Evolutionary conservation across 106 monocot genomes (phyloP).

Genomic region (Acorus gramineus): DNA sequence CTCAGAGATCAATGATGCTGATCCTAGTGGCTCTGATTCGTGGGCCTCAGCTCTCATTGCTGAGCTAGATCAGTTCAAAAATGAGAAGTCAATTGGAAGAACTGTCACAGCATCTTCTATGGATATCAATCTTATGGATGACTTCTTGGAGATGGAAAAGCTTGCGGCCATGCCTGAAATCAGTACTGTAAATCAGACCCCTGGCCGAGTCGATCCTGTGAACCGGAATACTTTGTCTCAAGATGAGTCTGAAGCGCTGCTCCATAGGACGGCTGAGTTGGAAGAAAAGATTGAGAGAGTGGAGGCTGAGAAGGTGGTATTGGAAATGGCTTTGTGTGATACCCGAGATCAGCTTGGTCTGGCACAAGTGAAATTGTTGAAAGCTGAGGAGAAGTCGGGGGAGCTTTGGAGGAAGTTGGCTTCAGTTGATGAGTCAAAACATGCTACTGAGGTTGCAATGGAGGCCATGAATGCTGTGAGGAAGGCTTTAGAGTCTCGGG

Average conservation of each 20-base stretch:
- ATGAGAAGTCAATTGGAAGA: conserved; percentile 17
- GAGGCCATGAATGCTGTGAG: conserved; percentile 16
- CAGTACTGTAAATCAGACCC: conserved; percentile 4
- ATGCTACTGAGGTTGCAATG: conserved; percentile 15
- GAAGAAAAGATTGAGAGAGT: conserved; percentile 37
- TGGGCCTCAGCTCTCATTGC: conserved; percentile 67
- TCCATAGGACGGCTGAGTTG: conserved; percentile 20
- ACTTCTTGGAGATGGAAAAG: conserved; percentile 93
- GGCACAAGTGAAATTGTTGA: conserved; percentile 17
- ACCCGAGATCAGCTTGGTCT: conserved; percentile 24
- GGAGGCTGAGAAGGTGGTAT: conserved; percentile 46
- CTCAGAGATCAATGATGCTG: too few species aligned
- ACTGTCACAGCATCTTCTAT: conserved; percentile 16
- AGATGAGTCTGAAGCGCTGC: conserved; percentile 21
- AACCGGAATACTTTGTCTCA: neutral
- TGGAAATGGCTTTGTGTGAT: conserved; percentile 37
- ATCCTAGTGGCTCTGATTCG: conserved; percentile 40
- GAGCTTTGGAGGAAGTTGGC: conserved; percentile 33
- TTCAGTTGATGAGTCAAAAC: conserved; percentile 22
- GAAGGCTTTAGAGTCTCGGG: conserved; percentile 34
- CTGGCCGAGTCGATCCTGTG: conserved; percentile 13
- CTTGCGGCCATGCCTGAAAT: conserved; percentile 35
- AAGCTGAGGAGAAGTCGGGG: too few species aligned
- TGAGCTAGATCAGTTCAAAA: conserved; percentile 75
- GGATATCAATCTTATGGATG: conserved; percentile 80